Base-by-base conservation (phyloP, 176 grass and related monocot genomes). In the Urochloa ruziziensis region DNA sequence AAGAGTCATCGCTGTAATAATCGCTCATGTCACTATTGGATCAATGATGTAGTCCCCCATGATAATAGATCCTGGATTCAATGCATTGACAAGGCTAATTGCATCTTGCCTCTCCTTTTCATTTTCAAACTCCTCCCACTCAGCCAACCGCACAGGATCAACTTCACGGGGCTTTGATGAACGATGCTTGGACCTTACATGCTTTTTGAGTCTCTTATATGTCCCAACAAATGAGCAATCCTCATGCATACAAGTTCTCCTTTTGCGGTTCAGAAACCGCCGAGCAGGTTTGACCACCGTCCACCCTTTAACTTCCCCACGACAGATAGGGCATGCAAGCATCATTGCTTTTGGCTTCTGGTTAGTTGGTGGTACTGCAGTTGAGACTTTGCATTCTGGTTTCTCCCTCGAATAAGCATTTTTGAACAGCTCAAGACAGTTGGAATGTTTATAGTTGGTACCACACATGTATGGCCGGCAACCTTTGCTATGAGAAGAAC, bases 381-480 rank as follows among this genome's bases (percentile, higher is more conserved):
- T 51, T 78, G 73, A 78, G 40, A 75, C 48, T 58, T 69, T 74
- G 6, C 9, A 33, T 58, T 73, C 42, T 34, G 63, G 24, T 39
- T 79, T 89, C 53, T 82, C 89, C 83, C 77, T 85, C 18, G 65
- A 37, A 76, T 94, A 89, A 80, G 89, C 89, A 76, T 87, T 95
- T 81, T 84, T 93, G 78, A 87, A 98, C 80, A 93, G 91, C 17
- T 89, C 86, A 43, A 98, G 91, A 67, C 91, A 98, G 79, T 98
- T 98, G 37, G 96, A 98, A 77, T 88, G 91, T 14, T 90, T 83
- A 80, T 70, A 79, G 47, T 85, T 88, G 30, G 93, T 98, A 30
- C 70, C 91, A 82, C 96, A 98, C 96, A 95, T 98, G 73, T 94
- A 98, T 57, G 91, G 91, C 24, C 91, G 91, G 74, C 96, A 98